A percentile compares a stretch with the other conserved stretches of the same genome.
Evolutionary conservation across 306 rosid genomes (phyloP).

Genomic region (Sechiopsis laciniata): DNA sequence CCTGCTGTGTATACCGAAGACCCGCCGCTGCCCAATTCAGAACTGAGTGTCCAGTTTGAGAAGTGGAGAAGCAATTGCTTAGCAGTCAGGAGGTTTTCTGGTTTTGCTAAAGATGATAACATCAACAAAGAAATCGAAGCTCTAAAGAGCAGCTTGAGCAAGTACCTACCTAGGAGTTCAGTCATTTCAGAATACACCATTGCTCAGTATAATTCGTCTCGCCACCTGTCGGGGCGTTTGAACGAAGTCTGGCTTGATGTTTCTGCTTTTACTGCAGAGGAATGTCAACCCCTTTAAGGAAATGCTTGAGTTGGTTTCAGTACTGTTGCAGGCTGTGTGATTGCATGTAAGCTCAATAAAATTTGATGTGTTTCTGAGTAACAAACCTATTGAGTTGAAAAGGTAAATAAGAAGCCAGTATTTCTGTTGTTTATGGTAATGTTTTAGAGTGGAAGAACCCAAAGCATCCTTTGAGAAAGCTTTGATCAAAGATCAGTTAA

Average conservation of each 20-base stretch:
- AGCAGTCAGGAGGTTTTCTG: constrained; percentile 57
- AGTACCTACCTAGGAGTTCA: constrained; percentile 20
- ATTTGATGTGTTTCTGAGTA: background rate
- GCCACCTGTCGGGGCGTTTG: constrained; percentile 33
- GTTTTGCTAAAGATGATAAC: constrained; percentile 60
- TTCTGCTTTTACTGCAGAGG: constrained; percentile 32
- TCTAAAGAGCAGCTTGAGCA: constrained; percentile 41
- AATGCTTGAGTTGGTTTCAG: background rate
- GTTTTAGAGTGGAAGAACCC: background rate
- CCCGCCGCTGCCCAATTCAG: constrained; percentile 49
- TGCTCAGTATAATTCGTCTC: constrained; percentile 65
- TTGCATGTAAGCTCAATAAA: background rate
- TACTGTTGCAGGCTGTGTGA: constrained; percentile 17
- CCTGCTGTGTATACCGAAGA: constrained; percentile 30
- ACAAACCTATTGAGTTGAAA: background rate
- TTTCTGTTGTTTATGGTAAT: background rate
- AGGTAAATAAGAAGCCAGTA: background rate
- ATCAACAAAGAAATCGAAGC: constrained; percentile 39
- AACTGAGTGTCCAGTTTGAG: constrained; percentile 42
- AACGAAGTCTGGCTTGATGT: constrained; percentile 69
- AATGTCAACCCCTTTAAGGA: constrained; percentile 23
- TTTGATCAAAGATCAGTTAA: background rate
- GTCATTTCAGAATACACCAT: constrained; percentile 33
- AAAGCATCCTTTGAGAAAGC: constrained; percentile 5
- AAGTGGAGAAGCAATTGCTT: constrained; percentile 52